Evolutionary conservation across 2,329 filamentous ascomycete genomes (phyloP).

Genomic region (Fusarium euwallaceae): DNA sequence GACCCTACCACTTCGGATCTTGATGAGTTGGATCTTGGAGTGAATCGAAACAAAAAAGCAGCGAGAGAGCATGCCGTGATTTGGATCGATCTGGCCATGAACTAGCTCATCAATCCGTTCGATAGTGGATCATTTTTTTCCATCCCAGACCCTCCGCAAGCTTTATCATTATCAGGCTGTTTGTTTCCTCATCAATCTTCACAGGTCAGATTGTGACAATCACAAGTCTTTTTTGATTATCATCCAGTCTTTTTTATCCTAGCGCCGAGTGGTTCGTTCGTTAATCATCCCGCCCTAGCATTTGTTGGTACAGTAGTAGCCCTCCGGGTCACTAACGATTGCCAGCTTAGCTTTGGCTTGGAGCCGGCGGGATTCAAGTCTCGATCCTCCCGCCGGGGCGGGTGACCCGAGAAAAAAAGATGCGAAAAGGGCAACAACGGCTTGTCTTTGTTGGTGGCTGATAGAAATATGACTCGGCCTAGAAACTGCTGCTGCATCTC

Average conservation of each 20-base stretch:
- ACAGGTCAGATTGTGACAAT: background rate
- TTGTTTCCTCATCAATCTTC: background rate
- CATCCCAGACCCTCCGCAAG: background rate
- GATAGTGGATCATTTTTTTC: background rate
- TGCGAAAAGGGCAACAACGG: background rate
- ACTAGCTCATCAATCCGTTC: background rate
- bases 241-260: background rate
- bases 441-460: background rate
- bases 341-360: background rate
- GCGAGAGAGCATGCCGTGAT: background rate
- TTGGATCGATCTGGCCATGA: background rate
- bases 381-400: constrained; percentile 9
- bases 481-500: background rate
- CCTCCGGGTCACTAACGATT: background rate
- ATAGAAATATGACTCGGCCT: background rate
- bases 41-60: background rate
- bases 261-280: background rate
- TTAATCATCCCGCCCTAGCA: background rate
- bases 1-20: background rate
- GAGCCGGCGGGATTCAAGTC: background rate
- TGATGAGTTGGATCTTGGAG: background rate
- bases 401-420: background rate
- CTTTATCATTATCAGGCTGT: constrained; percentile 2
- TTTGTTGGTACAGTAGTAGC: background rate
- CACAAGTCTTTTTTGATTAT: background rate